phyloP scores from a whole-genome alignment of 106 monocot species.

The Dactylorhiza incarnata region DNA sequence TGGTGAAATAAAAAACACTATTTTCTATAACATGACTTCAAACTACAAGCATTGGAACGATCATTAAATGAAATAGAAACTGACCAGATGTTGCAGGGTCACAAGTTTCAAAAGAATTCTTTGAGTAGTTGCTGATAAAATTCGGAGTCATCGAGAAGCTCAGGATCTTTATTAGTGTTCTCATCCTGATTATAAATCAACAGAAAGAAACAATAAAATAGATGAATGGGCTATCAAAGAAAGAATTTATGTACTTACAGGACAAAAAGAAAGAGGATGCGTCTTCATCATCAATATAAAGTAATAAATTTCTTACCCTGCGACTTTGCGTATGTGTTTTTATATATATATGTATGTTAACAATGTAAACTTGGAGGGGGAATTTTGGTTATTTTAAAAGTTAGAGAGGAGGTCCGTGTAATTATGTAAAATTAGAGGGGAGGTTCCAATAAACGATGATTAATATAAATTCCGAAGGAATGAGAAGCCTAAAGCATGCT shows the following conservation, averaged over 20 bases:
- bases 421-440: no score
- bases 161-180: slow-evolving; percentile 63
- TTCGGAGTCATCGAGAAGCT: slow-evolving; percentile 92
- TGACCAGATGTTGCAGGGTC: slow-evolving; percentile 62
- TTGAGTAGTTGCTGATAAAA: slow-evolving; percentile 95
- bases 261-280: not conserved
- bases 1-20: no score
- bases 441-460: no score
- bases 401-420: no score
- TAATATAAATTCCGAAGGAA: no score
- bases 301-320: not conserved
- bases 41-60: not conserved
- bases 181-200: slow-evolving; percentile 27
- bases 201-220: not conserved
- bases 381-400: no score
- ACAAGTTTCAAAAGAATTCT: slow-evolving; percentile 85
- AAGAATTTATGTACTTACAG: not conserved
- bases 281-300: not conserved
- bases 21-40: no score
- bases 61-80: not conserved
- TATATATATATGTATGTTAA: no score
- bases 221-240: not conserved
- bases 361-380: no score
- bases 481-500: no score
- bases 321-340: no score